These are phyloP conservation scores for Xylaria sp. DNA, from an alignment of 2,329 filamentous ascomycete species.

Conservation along the genomic window DNA sequence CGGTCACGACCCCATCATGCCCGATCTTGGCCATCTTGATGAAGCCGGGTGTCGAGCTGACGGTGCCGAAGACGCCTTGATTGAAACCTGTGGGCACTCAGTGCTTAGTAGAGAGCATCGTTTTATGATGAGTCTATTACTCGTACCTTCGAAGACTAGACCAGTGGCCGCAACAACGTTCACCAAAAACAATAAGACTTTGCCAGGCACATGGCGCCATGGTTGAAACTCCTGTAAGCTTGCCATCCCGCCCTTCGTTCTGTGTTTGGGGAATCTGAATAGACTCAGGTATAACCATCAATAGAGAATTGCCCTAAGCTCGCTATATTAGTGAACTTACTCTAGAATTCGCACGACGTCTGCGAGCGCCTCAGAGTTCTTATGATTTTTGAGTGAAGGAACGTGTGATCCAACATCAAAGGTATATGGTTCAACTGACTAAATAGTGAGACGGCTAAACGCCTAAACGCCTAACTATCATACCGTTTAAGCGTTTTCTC, in stretches of 20 bases:
- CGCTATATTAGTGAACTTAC: neutral
- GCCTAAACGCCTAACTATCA: slow-evolving; percentile 10
- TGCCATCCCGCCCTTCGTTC: slow-evolving; percentile 17
- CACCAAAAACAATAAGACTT: slow-evolving; percentile 43
- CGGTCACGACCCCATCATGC: slow-evolving; percentile 58
- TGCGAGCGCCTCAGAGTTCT: slow-evolving; percentile 5
- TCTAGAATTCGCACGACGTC: neutral
- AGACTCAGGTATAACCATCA: neutral
- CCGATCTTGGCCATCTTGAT: slow-evolving; percentile 59
- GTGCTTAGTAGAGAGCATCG: slow-evolving; percentile 18
- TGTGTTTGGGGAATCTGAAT: slow-evolving; percentile 2
- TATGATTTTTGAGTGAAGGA: slow-evolving; percentile 4
- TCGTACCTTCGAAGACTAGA: slow-evolving; percentile 54
- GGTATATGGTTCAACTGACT: neutral
- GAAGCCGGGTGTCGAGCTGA: slow-evolving; percentile 57
- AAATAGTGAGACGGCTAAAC: slow-evolving; percentile 2
- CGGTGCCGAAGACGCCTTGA: slow-evolving; percentile 65
- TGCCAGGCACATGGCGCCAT: slow-evolving; percentile 34
- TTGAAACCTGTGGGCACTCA: slow-evolving; percentile 53
- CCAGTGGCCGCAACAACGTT: slow-evolving; percentile 48
- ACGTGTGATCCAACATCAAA: slow-evolving; percentile 1
- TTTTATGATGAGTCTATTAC: neutral
- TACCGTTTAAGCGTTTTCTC: slow-evolving; percentile 16
- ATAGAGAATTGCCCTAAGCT: slow-evolving; percentile 2
- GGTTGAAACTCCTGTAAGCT: slow-evolving; percentile 16